Percentiles rank a stretch among this genome's conserved stretches.
Evolutionary conservation across 1,284 basidiomycete species (phyloP).

Genomic region (Macrocystidia cucumis): DNA sequence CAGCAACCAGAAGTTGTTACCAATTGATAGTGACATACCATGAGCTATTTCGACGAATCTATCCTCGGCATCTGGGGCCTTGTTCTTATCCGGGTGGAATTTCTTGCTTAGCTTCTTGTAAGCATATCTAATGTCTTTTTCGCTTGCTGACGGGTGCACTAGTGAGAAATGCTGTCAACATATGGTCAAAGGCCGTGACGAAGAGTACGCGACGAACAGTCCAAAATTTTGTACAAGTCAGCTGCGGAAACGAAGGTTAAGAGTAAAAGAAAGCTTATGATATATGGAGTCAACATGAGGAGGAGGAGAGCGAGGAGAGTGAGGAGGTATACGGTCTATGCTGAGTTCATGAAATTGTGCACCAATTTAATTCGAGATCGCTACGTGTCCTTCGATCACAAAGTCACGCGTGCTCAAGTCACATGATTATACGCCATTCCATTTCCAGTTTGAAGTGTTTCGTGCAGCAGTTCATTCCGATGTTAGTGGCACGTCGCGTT

Average conservation of each 20-base stretch:
- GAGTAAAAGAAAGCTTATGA: slow-evolving; percentile 34
- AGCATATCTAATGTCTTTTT: slow-evolving; percentile 84
- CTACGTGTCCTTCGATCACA: neutral
- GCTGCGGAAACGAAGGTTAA: slow-evolving; percentile 45
- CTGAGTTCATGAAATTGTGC: neutral
- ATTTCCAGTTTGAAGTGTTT: neutral
- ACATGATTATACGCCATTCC: neutral
- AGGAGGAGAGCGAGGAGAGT: slow-evolving; percentile 14
- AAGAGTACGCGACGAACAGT: slow-evolving; percentile 42
- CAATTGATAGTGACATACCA: slow-evolving; percentile 38
- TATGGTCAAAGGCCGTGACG: slow-evolving; percentile 6
- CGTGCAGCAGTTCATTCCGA: neutral
- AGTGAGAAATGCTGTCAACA: too few species aligned
- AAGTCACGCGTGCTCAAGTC: neutral
- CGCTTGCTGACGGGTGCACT: slow-evolving; percentile 78
- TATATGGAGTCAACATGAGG: slow-evolving; percentile 25
- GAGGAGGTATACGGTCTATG: slow-evolving; percentile 3
- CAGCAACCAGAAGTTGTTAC: slow-evolving; percentile 9
- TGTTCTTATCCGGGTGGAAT: slow-evolving; percentile 93
- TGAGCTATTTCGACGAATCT: slow-evolving; percentile 87
- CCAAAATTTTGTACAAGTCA: slow-evolving; percentile 72
- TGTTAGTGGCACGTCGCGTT: neutral
- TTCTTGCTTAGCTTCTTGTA: slow-evolving; percentile 88
- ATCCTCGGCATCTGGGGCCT: slow-evolving; percentile 72
- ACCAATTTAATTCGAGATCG: slow-evolving; percentile 2